Base-by-base conservation (phyloP, 2,329 filamentous ascomycete species). In the Claviceps quebecensis region DNA sequence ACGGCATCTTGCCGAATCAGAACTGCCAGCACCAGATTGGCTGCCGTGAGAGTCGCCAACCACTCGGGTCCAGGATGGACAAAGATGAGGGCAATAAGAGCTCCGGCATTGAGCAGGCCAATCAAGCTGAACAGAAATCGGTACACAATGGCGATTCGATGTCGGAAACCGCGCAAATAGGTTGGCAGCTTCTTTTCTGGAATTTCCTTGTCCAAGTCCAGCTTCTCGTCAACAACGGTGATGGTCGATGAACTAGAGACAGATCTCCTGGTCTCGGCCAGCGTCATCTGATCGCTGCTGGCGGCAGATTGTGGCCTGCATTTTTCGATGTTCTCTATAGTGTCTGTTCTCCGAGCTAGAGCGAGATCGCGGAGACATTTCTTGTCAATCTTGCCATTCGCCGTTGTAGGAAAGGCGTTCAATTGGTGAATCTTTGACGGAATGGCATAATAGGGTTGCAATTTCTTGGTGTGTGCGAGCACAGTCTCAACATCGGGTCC, bases 341-440 rank as follows among this genome's bases (percentile, higher is more conserved):
- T 34, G 9, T 43, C 48, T 49, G 16, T 29, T 13, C 39, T 44
- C 51, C 47, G 53, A 46, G 52, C 52, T 52, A 53, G 47, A 26
- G 64, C 67, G 29, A 71, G 56, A 9, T 60, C 58, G 7, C 60
- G 63, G 3, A 80, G 69, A 5, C 64, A 61, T 22, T 63, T 65
- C 65, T 77, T 78, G 61, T 80, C 72, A 44, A 77, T 69, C 61
- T 80, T 80, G 45, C 77, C 77, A 53, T 80, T 79, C 2, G 67
- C 56, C 0, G 76, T 80, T 23, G 75, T 64, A 0, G 75, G 74
- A 26, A 80, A 67, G 2, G 63, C 61, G 0, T 65, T 58, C 4
- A 76, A 61, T 22, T 67, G 64, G 34, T 71, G 65, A 59, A 74
- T 70, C 46, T 64, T 60, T 8, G 69, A 66, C 0, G 77, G 77